Evolutionary conservation across 768 basidiomycete species (phyloP).

Genomic region (Pleurotus eryngii): DNA sequence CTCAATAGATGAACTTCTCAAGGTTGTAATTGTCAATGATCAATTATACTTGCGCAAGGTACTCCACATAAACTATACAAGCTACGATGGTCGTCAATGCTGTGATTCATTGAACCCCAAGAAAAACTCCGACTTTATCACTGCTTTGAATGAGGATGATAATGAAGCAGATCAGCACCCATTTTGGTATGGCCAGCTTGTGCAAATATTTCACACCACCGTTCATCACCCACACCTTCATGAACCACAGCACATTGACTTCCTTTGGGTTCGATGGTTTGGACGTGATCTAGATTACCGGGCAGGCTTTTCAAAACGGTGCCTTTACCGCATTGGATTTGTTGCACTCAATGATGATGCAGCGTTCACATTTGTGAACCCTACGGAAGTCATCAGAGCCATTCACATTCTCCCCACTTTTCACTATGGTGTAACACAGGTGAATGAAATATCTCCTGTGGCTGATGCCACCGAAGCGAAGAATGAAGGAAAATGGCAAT

Average conservation of each 20-base stretch:
- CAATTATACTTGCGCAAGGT: slow-evolving; percentile 25
- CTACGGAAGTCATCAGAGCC: slow-evolving; percentile 18
- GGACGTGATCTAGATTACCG: slow-evolving; percentile 19
- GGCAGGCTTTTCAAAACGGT: slow-evolving; percentile 21
- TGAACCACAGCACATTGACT: slow-evolving; percentile 24
- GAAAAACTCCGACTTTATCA: slow-evolving; percentile 29
- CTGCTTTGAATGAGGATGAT: slow-evolving; percentile 14
- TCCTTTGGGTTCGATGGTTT: slow-evolving; percentile 42
- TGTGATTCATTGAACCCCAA: slow-evolving; percentile 37
- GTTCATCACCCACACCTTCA: slow-evolving; percentile 12
- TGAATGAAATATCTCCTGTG: background rate
- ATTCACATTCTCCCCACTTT: slow-evolving; percentile 26
- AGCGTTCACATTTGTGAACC: slow-evolving; percentile 28
- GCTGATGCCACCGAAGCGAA: background rate
- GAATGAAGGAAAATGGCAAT: background rate
- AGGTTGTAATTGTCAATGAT: slow-evolving; percentile 17
- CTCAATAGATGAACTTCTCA: slow-evolving; percentile 11
- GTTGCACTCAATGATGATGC: slow-evolving; percentile 9
- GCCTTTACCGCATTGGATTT: slow-evolving; percentile 20
- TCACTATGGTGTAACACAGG: slow-evolving; percentile 10
- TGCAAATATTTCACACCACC: slow-evolving; percentile 26
- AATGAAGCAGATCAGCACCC: slow-evolving; percentile 18
- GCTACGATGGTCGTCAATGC: slow-evolving; percentile 34
- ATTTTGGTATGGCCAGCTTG: slow-evolving; percentile 26
- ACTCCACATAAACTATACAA: slow-evolving; percentile 35